Evolutionary conservation across 371 early-diverging fungal genomes (phyloP).

Genomic region (Quaeritorhiza haematococci): DNA sequence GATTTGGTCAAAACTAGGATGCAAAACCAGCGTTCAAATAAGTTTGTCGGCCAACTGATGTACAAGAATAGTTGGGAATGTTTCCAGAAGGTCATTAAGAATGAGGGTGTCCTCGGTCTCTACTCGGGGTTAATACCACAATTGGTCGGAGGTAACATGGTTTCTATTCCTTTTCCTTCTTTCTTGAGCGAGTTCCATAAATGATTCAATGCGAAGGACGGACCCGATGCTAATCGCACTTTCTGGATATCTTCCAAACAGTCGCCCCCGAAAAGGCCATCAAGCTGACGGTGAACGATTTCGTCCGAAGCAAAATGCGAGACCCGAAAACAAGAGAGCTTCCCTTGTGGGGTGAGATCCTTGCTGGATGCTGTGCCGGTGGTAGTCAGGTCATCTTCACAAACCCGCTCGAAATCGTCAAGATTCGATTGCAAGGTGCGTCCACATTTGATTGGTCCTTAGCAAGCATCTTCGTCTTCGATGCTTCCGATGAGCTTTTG

Average conservation of each 20-base stretch:
- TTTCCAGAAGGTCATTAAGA: slow-evolving; percentile 88
- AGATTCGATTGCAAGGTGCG: slow-evolving; percentile 97
- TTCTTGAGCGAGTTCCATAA: too few relatives aligned
- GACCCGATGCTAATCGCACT: neutral
- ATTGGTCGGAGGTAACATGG: slow-evolving; percentile 65
- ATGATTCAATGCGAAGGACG: too few relatives aligned
- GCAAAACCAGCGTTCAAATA: slow-evolving; percentile 92
- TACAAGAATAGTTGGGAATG: slow-evolving; percentile 93
- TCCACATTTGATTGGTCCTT: too few relatives aligned
- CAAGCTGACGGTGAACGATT: slow-evolving; percentile 94
- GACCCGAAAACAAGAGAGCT: slow-evolving; percentile 68
- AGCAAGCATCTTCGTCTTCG: too few relatives aligned
- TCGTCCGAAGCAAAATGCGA: slow-evolving; percentile 70
- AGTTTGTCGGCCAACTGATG: slow-evolving; percentile 81
- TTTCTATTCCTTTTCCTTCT: neutral
- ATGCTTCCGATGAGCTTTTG: too few relatives aligned
- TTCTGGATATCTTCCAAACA: slow-evolving; percentile 6
- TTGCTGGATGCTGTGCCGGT: slow-evolving; percentile 88
- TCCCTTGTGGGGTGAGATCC: slow-evolving; percentile 71
- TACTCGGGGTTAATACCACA: slow-evolving; percentile 97
- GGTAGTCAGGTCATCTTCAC: slow-evolving; percentile 92
- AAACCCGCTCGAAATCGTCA: slow-evolving; percentile 95
- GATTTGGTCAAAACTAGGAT: slow-evolving; percentile 97
- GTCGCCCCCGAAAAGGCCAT: slow-evolving; percentile 98
- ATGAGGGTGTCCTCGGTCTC: slow-evolving; percentile 86